Conservation (phyloP, 1,139 yeast genomes). For the Candida sp. region DNA sequence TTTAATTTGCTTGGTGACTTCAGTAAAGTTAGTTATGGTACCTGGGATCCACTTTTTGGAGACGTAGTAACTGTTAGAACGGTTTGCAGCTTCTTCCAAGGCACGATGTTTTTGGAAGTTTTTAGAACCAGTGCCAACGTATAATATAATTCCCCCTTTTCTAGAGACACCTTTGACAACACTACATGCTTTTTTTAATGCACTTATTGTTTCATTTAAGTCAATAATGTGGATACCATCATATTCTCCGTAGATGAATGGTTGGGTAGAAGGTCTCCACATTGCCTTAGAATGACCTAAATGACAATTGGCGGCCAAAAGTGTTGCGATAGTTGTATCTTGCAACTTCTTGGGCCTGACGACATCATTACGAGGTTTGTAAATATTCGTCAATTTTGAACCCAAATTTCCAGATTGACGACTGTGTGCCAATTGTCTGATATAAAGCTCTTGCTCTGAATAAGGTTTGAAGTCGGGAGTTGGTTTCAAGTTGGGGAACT, state of each 20-base stretch:
- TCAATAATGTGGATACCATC: conserved; percentile 89
- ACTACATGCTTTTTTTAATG: conserved; percentile 74
- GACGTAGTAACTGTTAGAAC: conserved; percentile 79
- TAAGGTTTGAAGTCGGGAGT: conserved; percentile 50
- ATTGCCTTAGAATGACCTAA: conserved; percentile 82
- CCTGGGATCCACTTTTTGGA: conserved; percentile 94
- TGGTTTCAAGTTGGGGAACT: conserved; percentile 40
- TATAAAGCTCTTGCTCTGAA: conserved; percentile 69
- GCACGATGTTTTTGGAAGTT: conserved; percentile 67
- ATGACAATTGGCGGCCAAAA: conserved; percentile 93
- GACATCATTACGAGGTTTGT: conserved; percentile 67
- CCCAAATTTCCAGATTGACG: conserved; percentile 57
- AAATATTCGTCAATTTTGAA: conserved; percentile 58
- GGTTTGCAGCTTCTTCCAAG: conserved; percentile 74
- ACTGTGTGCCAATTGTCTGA: conserved; percentile 61
- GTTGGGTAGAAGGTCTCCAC: conserved; percentile 85
- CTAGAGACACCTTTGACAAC: conserved; percentile 79
- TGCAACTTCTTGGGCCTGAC: conserved; percentile 53
- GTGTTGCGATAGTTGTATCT: conserved; percentile 60
- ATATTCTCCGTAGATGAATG: conserved; percentile 83
- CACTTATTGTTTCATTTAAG: conserved; percentile 73
- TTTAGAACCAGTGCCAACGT: conserved; percentile 72
- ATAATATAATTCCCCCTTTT: conserved; percentile 81
- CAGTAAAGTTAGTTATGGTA: conserved; percentile 80
- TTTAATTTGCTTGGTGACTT: conserved; percentile 72